These are phyloP conservation scores for Suillus luteus DNA, from an alignment of 768 basidiomycete genomes.

Conservation along the genomic window DNA sequence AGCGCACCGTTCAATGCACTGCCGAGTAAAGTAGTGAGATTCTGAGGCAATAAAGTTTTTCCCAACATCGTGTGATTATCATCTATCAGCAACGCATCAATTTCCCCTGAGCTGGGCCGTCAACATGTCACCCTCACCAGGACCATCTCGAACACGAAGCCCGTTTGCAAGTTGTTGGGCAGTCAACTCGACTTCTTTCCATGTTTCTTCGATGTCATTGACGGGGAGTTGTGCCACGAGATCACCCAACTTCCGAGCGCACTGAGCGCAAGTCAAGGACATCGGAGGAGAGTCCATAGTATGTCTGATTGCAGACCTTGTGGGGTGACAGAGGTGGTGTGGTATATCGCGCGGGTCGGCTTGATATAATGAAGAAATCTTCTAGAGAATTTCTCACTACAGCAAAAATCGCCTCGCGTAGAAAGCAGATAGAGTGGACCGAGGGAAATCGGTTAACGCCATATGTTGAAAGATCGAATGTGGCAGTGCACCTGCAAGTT, in stretches of 20 bases:
- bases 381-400: not conserved
- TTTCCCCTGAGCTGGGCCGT: slow-evolving; percentile 6
- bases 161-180: slow-evolving; percentile 63
- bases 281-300: slow-evolving; percentile 23
- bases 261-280: slow-evolving; percentile 27
- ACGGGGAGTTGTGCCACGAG: slow-evolving; percentile 36
- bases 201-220: slow-evolving; percentile 37
- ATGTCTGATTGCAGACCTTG: slow-evolving; percentile 8
- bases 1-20: slow-evolving; percentile 52
- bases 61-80: slow-evolving; percentile 76
- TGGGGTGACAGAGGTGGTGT: not conserved
- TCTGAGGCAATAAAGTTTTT: slow-evolving; percentile 61
- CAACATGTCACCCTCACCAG: slow-evolving; percentile 41
- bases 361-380: not conserved
- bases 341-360: not conserved
- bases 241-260: slow-evolving; percentile 34
- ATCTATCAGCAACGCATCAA: slow-evolving; percentile 41
- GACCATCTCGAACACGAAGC: slow-evolving; percentile 55
- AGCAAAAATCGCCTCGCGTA: not conserved
- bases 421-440: slow-evolving; percentile 10
- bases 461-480: not conserved
- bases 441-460: slow-evolving; percentile 3
- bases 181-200: slow-evolving; percentile 53
- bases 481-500: slow-evolving; percentile 7
- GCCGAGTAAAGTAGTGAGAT: slow-evolving; percentile 61